These are phyloP conservation scores for Abelmoschus esculentus DNA, from an alignment of 345 rosid species.

Conservation along the genomic window DNA sequence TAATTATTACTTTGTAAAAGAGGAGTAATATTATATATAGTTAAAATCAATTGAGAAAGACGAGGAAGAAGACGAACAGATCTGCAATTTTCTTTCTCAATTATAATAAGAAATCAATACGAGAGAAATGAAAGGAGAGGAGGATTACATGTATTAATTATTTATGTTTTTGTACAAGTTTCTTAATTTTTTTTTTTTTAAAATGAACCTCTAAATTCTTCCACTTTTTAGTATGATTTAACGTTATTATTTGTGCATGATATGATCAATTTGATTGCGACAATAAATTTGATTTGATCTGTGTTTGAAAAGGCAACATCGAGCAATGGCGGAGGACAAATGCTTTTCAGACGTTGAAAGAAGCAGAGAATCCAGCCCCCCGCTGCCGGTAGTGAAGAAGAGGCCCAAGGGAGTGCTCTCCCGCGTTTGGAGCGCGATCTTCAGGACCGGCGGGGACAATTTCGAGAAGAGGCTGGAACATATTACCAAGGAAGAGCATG, in stretches of 20 bases:
- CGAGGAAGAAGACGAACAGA: background rate
- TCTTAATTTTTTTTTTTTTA: too few relatives aligned
- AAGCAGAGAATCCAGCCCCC: constrained; percentile 23
- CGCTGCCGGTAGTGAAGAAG: constrained; percentile 23
- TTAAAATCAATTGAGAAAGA: background rate
- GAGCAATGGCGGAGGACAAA: constrained; percentile 32
- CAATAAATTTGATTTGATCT: background rate
- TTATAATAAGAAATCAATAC: background rate
- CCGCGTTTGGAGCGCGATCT: constrained; percentile 67
- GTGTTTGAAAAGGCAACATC: background rate
- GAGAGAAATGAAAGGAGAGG: background rate
- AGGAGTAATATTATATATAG: too few relatives aligned
- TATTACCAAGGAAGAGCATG: constrained; percentile 81
- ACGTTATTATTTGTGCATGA: background rate
- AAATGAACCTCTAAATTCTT: background rate
- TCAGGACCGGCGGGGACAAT: constrained; percentile 55
- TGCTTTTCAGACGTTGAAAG: constrained; percentile 21
- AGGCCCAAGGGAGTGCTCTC: constrained; percentile 59
- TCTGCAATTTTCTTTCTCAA: background rate
- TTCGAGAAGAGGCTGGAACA: constrained; percentile 80
- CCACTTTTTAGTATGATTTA: background rate
- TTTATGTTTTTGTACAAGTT: background rate
- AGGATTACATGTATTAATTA: background rate
- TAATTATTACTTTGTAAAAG: too few relatives aligned
- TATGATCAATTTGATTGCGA: background rate